These are phyloP conservation scores for Penicillium diatomitis DNA, from an alignment of 495 filamentous ascomycete genomes.

Conservation along the genomic window DNA sequence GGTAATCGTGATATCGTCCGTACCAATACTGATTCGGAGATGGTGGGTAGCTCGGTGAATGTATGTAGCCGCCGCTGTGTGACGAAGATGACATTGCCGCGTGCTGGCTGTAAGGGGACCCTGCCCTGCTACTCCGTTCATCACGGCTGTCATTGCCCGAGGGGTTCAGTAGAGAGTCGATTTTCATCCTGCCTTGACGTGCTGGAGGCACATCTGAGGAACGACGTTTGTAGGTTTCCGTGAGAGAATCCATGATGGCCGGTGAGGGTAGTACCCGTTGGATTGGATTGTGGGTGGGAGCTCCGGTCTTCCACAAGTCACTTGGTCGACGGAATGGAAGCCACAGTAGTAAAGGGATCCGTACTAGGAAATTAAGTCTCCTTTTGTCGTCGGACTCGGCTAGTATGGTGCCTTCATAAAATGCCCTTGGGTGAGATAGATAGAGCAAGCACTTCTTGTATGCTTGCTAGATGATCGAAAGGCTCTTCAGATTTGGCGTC, in stretches of 20 bases:
- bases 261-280: neutral
- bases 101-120: constrained; percentile 19
- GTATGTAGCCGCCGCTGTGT: constrained; percentile 8
- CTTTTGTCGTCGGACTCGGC: no score
- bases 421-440: no score
- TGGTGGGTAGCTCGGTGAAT: constrained; percentile 21
- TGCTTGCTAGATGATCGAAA: no score
- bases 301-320: no score
- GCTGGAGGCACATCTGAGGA: constrained; percentile 9
- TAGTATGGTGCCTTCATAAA: no score
- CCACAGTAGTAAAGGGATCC: no score
- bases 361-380: no score
- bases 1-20: constrained; percentile 12
- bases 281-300: neutral
- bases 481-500: no score
- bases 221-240: constrained; percentile 9
- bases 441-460: no score
- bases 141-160: constrained; percentile 5
- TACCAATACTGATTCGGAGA: constrained; percentile 27
- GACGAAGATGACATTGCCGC: constrained; percentile 10
- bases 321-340: no score
- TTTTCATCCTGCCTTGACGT: constrained; percentile 32
- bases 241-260: constrained; percentile 11
- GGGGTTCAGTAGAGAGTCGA: constrained; percentile 31
- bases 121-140: constrained; percentile 6